Conservation (phyloP, 805 yeast genomes). For the Zygosaccharomyces kombuchaensis region DNA sequence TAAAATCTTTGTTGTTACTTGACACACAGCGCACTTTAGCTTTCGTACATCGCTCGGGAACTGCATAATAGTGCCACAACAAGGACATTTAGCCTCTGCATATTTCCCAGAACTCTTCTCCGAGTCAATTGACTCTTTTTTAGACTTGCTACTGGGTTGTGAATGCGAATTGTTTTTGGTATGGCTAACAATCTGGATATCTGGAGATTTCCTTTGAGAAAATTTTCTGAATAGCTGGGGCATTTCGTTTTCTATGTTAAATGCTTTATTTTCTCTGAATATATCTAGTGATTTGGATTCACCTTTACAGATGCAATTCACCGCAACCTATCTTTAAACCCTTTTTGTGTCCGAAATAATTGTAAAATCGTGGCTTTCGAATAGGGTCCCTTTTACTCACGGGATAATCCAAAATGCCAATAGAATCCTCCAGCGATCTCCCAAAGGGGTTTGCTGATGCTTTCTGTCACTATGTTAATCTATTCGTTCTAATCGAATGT, state of each 20-base stretch:
- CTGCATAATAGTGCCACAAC: conserved; percentile 45
- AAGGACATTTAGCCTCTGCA: conserved; percentile 34
- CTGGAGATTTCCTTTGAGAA: conserved; percentile 1
- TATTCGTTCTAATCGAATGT: too few species aligned
- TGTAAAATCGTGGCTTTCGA: too few species aligned
- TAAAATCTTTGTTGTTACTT: conserved; percentile 40
- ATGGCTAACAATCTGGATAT: conserved; percentile 1
- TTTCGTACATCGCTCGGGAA: conserved; percentile 36
- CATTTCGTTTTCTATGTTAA: not conserved
- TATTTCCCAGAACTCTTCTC: not conserved
- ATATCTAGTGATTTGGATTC: not conserved
- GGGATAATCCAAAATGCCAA: too few species aligned
- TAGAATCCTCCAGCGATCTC: too few species aligned
- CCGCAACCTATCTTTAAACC: not conserved
- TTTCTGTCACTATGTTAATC: too few species aligned
- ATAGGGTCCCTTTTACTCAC: too few species aligned
- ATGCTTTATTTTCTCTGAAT: not conserved
- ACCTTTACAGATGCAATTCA: not conserved
- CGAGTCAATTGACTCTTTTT: not conserved
- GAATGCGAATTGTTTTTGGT: not conserved
- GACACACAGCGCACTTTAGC: conserved; percentile 61
- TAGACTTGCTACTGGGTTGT: not conserved
- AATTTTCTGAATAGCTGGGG: conserved; percentile 2
- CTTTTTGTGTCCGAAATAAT: too few species aligned
- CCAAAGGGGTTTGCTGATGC: too few species aligned